These are phyloP conservation scores for Saccharomyces hybrid DNA, from an alignment of 1,139 yeast species.

Conservation along the genomic window DNA sequence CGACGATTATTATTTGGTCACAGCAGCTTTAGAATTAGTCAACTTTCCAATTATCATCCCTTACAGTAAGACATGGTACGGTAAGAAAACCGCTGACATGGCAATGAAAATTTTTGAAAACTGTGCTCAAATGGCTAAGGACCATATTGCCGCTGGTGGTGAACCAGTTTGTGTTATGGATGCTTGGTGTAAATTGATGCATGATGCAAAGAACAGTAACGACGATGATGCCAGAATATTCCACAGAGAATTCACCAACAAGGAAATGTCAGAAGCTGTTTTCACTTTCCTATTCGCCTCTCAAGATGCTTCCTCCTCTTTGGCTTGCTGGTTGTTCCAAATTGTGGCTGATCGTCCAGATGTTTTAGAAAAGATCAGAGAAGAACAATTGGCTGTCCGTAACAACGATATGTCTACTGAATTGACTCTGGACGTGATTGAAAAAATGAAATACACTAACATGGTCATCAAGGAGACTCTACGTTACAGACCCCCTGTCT, in stretches of 20 bases:
- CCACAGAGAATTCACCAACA: slow-evolving; percentile 79
- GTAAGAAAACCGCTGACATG: slow-evolving; percentile 84
- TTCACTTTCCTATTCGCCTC: slow-evolving; percentile 96
- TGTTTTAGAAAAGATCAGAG: slow-evolving; percentile 71
- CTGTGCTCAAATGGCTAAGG: slow-evolving; percentile 83
- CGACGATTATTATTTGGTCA: slow-evolving; percentile 82
- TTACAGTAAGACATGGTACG: slow-evolving; percentile 96
- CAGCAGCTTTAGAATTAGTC: slow-evolving; percentile 93
- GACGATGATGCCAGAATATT: slow-evolving; percentile 42
- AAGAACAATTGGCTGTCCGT: slow-evolving; percentile 83
- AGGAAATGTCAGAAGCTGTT: slow-evolving; percentile 90
- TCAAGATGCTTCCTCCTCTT: slow-evolving; percentile 96
- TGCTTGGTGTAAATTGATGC: slow-evolving; percentile 86
- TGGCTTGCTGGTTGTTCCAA: slow-evolving; percentile 98
- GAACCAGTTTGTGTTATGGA: slow-evolving; percentile 86
- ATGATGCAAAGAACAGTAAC: slow-evolving; percentile 55
- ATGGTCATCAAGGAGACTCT: slow-evolving; percentile 88
- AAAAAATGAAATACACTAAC: slow-evolving; percentile 77
- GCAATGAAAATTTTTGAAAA: slow-evolving; percentile 85
- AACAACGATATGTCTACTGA: slow-evolving; percentile 59
- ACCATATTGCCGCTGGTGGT: slow-evolving; percentile 70
- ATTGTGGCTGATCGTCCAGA: slow-evolving; percentile 93
- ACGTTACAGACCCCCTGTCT: slow-evolving; percentile 93
- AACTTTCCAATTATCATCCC: slow-evolving; percentile 96
- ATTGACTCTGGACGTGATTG: slow-evolving; percentile 65